These are phyloP conservation scores for Hypocreales sp. DNA, from an alignment of 2,329 filamentous ascomycete species.

Conservation along the genomic window DNA sequence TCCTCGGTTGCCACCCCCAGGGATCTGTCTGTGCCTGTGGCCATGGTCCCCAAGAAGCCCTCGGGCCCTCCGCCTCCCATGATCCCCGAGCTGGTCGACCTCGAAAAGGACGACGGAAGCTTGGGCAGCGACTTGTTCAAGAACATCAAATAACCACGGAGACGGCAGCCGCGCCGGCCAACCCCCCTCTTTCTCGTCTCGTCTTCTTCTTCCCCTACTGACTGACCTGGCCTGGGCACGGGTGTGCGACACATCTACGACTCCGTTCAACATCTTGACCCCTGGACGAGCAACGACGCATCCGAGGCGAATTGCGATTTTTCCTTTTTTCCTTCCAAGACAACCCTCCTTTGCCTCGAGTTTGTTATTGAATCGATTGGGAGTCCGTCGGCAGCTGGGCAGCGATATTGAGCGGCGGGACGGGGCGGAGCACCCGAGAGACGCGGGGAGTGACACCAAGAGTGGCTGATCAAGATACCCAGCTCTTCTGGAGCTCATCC, in stretches of 20 bases:
- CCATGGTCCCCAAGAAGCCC: constrained; percentile 5
- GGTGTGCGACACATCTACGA: neutral
- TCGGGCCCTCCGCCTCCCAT: constrained; percentile 40
- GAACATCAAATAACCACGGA: constrained; percentile 33
- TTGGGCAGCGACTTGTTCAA: constrained; percentile 41
- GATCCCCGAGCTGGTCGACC: constrained; percentile 41
- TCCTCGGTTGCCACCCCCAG: too few species aligned
- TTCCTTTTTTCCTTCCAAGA: constrained; percentile 4
- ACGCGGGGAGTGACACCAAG: constrained; percentile 5
- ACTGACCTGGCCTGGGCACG: neutral
- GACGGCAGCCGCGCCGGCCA: too few species aligned
- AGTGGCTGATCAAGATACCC: constrained; percentile 22
- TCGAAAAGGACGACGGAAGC: constrained; percentile 31
- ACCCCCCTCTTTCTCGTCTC: too few species aligned
- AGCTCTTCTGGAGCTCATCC: constrained; percentile 21
- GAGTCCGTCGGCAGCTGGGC: neutral
- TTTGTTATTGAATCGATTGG: constrained; percentile 1
- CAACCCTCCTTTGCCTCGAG: neutral
- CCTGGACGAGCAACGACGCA: constrained; percentile 12
- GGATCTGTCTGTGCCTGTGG: constrained; percentile 7
- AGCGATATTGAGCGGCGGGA: constrained; percentile 1
- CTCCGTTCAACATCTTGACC: constrained; percentile 8
- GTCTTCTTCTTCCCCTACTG: neutral
- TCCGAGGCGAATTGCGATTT: constrained; percentile 8
- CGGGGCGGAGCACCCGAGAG: neutral